Evolutionary conservation across 331 rosid species (phyloP), one percentile per base, ranked within the genome.

Genomic region (Spiraea crenata): DNA sequence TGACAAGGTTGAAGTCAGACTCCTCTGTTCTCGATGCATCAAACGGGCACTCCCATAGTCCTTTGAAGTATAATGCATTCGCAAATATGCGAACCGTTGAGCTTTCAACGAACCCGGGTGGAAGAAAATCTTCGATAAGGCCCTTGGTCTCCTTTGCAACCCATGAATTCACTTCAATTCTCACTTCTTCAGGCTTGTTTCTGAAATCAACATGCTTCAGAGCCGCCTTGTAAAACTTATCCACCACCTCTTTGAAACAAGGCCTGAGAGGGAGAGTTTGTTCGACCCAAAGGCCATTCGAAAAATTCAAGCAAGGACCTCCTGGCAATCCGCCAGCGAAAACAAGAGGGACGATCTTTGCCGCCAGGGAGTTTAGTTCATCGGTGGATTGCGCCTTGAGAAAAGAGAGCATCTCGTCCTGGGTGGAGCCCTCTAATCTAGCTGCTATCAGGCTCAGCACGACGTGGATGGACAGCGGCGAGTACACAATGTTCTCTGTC

Each of bases 61-160:
- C 97, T 80, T 88, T 88, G 81, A 91, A 91, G 73, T 88, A 86
- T 7, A 91, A 49, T 25, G 92, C 90, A 62, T 88, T 90, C 14
- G 90, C 86, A 69, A 85, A 74, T 65, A 90, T 73, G 73, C 87
- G 96, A 58, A 74, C 81, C 74, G 92, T 76, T 61, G 72, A 59
- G 72, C 62, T 56, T 74, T 88, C 80, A 37, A 91, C 85, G 19
- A 93, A 86, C 20, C 88, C 78, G 3, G 81, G 40, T 41, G 96
- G 93, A 82, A 88, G 91, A 79, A 91, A 71, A 38, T 87, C 88
- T 77, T 83, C 79, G 70, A 91, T 83, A 46, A 88, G 93, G 52
- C 92, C 96, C 76, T 74, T 77, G 40, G 96, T 91, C 86, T 89
- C 81, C 64, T 87, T 80, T 67, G 85, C 91, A 35, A 85, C 96